A percentile compares a stretch with the other conserved stretches of the same genome.
Conservation (phyloP, 202 grass and related monocot genomes). For the Dendrocalamus latiflorus region DNA sequence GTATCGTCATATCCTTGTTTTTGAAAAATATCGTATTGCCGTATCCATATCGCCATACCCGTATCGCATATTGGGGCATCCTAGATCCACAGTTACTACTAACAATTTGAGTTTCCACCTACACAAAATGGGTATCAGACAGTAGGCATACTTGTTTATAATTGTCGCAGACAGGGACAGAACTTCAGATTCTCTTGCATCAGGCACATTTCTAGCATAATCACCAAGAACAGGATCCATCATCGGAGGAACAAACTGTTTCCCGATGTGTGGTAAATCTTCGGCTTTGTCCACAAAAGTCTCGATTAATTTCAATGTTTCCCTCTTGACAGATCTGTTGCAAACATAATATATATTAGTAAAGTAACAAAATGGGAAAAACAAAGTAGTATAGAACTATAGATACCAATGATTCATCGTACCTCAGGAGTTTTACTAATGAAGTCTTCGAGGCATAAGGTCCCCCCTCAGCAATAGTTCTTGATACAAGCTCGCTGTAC, state of each 20-base stretch:
- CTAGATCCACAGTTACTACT: not conserved
- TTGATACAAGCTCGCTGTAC: constrained; percentile 99
- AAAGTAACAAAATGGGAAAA: not conserved
- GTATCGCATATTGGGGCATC: too few species aligned
- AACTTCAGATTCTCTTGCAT: constrained; percentile 99
- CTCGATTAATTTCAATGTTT: constrained; percentile 97
- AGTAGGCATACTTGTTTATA: constrained; percentile 83
- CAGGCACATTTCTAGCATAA: constrained; percentile 97
- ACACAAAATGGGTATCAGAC: not conserved
- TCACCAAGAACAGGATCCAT: constrained; percentile 96
- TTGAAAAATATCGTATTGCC: too few species aligned
- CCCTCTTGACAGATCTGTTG: constrained; percentile 94
- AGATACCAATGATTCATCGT: not conserved
- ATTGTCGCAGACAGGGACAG: constrained; percentile 89
- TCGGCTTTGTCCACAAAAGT: constrained; percentile 98
- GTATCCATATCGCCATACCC: too few species aligned
- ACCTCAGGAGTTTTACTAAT: constrained; percentile 97
- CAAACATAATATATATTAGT: constrained; percentile 15
- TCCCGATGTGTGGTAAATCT: constrained; percentile 89
- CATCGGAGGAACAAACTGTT: constrained; percentile 99
- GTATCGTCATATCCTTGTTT: too few species aligned
- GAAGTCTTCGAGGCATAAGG: constrained; percentile 96
- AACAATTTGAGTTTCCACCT: too few species aligned
- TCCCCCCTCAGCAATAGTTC: constrained; percentile 90
- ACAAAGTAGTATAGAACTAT: not conserved